Conservation (phyloP, 495 filamentous ascomycete genomes). For the Aspergillus affinis region DNA sequence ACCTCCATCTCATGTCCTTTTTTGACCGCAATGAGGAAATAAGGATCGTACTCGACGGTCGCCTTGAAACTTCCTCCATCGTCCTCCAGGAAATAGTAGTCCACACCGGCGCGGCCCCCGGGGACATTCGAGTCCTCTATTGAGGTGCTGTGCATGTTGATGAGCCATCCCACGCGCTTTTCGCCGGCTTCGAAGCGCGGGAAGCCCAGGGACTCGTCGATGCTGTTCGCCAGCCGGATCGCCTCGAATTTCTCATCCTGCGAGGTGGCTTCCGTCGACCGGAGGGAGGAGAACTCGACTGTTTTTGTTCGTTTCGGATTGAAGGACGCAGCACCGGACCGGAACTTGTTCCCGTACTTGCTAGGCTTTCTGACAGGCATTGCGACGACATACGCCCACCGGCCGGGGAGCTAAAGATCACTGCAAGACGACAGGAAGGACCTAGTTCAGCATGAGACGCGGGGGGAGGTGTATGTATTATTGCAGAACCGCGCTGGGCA, state of each 20-base stretch:
- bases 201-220: slow-evolving; percentile 95
- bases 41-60: slow-evolving; percentile 93
- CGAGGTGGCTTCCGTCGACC: slow-evolving; percentile 77
- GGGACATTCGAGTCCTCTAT: slow-evolving; percentile 81
- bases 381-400: slow-evolving; percentile 33
- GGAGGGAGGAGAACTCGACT: slow-evolving; percentile 71
- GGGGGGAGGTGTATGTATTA: slow-evolving; percentile 3
- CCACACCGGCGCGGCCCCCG: slow-evolving; percentile 83
- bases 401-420: slow-evolving; percentile 28
- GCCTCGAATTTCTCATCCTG: slow-evolving; percentile 85
- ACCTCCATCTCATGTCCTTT: slow-evolving; percentile 87
- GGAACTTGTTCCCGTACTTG: slow-evolving; percentile 56
- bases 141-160: slow-evolving; percentile 88
- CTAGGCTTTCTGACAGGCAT: slow-evolving; percentile 60
- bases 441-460: slow-evolving; percentile 30
- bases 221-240: slow-evolving; percentile 76
- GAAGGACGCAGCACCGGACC: slow-evolving; percentile 49
- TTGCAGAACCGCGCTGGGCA: slow-evolving; percentile 5
- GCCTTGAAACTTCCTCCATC: slow-evolving; percentile 94
- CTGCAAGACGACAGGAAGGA: slow-evolving; percentile 9
- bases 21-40: slow-evolving; percentile 89
- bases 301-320: slow-evolving; percentile 64
- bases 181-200: slow-evolving; percentile 86
- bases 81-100: slow-evolving; percentile 96
- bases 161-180: slow-evolving; percentile 86